Conservation (phyloP, 2,329 filamentous ascomycete genomes). For the Cladorrhinum sp. region DNA sequence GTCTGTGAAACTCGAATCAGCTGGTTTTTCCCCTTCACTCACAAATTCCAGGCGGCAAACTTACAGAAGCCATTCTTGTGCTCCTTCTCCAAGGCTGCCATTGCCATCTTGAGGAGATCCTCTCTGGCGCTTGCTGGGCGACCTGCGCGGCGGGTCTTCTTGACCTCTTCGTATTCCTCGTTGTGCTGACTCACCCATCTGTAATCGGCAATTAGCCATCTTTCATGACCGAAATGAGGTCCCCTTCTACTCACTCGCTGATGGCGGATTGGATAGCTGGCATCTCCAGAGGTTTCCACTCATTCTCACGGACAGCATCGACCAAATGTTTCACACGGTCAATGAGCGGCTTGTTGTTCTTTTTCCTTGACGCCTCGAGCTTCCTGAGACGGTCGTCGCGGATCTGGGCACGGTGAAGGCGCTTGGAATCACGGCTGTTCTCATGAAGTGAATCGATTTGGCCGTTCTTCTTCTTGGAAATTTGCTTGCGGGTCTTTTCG, state of each 20-base stretch:
- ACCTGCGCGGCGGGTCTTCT: conserved; percentile 70
- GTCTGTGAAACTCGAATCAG: conserved; percentile 39
- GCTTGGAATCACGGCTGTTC: conserved; percentile 81
- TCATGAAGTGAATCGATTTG: conserved; percentile 75
- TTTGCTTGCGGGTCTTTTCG: conserved; percentile 82
- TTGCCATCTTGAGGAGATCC: conserved; percentile 70
- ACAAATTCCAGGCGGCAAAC: conserved; percentile 29
- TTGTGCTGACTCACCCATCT: conserved; percentile 68
- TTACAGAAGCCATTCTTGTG: conserved; percentile 77
- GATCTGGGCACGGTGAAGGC: conserved; percentile 72
- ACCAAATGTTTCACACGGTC: conserved; percentile 71
- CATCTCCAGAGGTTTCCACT: conserved; percentile 48
- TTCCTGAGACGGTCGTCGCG: conserved; percentile 81
- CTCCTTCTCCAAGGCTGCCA: conserved; percentile 71
- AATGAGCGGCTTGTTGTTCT: conserved; percentile 69
- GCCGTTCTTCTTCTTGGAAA: conserved; percentile 79
- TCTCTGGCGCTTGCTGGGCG: conserved; percentile 75
- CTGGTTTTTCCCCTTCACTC: not conserved
- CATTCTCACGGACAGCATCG: conserved; percentile 55
- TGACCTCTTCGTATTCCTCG: conserved; percentile 64
- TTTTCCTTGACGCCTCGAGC: conserved; percentile 65
- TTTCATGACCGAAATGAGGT: not conserved
- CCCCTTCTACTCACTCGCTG: conserved; percentile 47
- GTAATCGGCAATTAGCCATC: conserved; percentile 21
- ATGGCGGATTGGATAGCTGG: conserved; percentile 60